Evolutionary conservation across 1,139 yeast genomes (phyloP).

Genomic region (Nakaseomyces delphensis): DNA sequence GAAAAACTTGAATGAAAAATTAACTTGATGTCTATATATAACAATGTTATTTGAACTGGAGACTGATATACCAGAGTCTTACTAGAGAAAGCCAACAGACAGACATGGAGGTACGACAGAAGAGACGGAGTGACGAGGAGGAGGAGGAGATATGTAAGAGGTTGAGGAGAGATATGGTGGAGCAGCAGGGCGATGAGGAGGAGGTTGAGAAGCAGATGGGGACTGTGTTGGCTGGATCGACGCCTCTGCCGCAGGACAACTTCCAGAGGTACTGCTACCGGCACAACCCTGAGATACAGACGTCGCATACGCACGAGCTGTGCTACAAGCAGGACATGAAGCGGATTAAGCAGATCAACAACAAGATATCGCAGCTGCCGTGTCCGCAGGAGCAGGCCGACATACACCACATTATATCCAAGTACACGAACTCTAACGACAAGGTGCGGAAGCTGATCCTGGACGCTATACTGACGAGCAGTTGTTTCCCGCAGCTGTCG

Average conservation of each 20-base stretch:
- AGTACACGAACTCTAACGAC: constrained; percentile 40
- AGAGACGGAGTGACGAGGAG: neutral
- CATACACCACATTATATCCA: constrained; percentile 45
- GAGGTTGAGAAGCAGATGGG: constrained; percentile 7
- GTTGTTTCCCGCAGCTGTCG: constrained; percentile 92
- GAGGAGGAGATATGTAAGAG: neutral
- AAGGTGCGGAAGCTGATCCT: constrained; percentile 52
- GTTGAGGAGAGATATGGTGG: neutral
- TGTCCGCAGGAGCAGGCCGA: constrained; percentile 63
- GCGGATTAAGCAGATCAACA: constrained; percentile 48
- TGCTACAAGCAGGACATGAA: constrained; percentile 47
- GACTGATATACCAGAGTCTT: too few relatives aligned
- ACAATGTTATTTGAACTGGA: too few relatives aligned
- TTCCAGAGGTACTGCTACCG: constrained; percentile 64
- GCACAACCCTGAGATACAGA: constrained; percentile 66
- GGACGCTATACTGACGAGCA: constrained; percentile 76
- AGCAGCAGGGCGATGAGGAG: constrained; percentile 4
- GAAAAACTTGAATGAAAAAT: too few relatives aligned
- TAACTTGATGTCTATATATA: too few relatives aligned
- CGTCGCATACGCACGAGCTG: constrained; percentile 32
- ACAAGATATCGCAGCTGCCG: constrained; percentile 61
- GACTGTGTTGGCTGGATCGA: constrained; percentile 3
- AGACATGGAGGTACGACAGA: constrained; percentile 1
- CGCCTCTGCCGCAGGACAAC: constrained; percentile 24
- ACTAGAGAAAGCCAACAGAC: neutral